These are phyloP conservation scores for Aspergillus neoniger DNA, from an alignment of 2,329 filamentous ascomycete species.

Conservation along the genomic window DNA sequence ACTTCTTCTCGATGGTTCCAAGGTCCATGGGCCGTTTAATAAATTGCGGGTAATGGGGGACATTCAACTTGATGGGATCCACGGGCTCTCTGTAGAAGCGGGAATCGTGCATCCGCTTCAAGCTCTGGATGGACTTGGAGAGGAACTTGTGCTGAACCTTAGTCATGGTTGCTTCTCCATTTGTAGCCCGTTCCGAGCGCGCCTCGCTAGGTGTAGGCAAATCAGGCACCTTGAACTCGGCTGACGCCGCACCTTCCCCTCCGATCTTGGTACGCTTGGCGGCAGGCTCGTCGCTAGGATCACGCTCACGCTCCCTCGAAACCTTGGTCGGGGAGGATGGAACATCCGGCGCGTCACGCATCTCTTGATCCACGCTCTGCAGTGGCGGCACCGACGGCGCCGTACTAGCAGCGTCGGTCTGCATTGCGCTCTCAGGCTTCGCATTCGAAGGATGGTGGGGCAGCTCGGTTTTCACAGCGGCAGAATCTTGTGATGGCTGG, in stretches of 20 bases:
- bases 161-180: constrained; percentile 35
- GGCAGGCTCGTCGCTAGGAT: constrained; percentile 62
- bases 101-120: constrained; percentile 86
- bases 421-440: constrained; percentile 19
- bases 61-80: constrained; percentile 69
- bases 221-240: constrained; percentile 49
- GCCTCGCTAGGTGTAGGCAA: constrained; percentile 41
- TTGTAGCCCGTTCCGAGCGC: constrained; percentile 15
- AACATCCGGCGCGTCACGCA: constrained; percentile 59
- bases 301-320: constrained; percentile 75
- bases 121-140: constrained; percentile 39
- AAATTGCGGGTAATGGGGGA: constrained; percentile 72
- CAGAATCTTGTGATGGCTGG: constrained; percentile 24
- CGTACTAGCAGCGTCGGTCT: constrained; percentile 22
- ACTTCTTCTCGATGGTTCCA: constrained; percentile 74
- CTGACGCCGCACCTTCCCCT: constrained; percentile 47
- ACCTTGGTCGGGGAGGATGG: constrained; percentile 59
- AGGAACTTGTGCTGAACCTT: constrained; percentile 48
- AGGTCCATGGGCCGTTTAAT: constrained; percentile 85
- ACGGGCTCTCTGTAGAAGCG: constrained; percentile 76
- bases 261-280: constrained; percentile 82
- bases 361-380: constrained; percentile 48
- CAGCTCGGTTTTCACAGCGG: constrained; percentile 34
- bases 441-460: constrained; percentile 35
- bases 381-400: constrained; percentile 22